Conservation (phyloP, 805 yeast genomes). For the Tetrapisispora phaffii region DNA sequence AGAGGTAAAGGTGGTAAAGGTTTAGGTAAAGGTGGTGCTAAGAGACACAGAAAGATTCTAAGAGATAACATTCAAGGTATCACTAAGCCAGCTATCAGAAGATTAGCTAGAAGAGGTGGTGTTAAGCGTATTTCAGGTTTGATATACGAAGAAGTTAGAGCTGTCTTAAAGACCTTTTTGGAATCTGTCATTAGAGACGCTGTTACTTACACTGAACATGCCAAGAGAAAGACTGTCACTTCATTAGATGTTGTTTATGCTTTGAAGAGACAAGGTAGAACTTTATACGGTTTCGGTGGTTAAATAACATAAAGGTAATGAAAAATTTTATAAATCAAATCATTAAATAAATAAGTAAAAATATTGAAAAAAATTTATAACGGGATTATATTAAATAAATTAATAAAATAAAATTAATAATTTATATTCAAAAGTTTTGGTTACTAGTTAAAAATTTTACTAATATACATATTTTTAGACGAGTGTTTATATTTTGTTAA, state of each 20-base stretch:
- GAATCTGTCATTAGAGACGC: constrained; percentile 98
- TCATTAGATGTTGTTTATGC: constrained; percentile 98
- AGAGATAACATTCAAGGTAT: constrained; percentile 99
- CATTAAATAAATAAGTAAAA: not conserved
- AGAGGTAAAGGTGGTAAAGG: constrained; percentile 99
- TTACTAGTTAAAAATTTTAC: too few species aligned
- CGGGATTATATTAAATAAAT: constrained; percentile 1
- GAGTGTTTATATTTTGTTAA: too few species aligned
- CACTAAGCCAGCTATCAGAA: constrained; percentile 99
- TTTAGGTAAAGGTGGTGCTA: constrained; percentile 99
- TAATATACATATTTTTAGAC: too few species aligned
- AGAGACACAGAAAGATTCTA: constrained; percentile 98
- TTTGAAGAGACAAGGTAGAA: constrained; percentile 99
- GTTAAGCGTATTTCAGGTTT: constrained; percentile 99
- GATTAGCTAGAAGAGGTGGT: constrained; percentile 99
- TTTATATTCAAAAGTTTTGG: too few species aligned
- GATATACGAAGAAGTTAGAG: constrained; percentile 98
- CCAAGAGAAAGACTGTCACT: constrained; percentile 99
- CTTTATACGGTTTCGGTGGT: constrained; percentile 99
- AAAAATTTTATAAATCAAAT: constrained; percentile 1
- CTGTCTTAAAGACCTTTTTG: constrained; percentile 88
- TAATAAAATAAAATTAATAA: not conserved
- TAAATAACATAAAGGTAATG: constrained; percentile 31
- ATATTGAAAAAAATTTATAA: constrained; percentile 1
- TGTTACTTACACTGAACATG: constrained; percentile 99